phyloP scores from a whole-genome alignment of 1,284 basidiomycete genomes.

The Tilletia indica region DNA sequence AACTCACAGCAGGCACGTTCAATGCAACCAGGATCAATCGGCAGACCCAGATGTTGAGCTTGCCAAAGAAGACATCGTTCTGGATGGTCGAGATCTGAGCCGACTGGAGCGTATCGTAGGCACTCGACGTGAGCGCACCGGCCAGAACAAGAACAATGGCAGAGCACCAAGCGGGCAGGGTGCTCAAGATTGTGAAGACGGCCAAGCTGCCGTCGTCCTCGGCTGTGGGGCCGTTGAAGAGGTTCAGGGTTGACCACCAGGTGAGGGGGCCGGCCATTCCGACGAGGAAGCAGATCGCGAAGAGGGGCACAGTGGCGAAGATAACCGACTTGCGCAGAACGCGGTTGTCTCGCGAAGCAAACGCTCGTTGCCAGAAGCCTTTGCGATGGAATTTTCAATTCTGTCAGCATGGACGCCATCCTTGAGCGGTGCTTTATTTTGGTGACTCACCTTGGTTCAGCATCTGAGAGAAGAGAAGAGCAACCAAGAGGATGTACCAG shows the following conservation, averaged over 20 bases:
- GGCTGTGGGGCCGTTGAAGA: slow-evolving; percentile 41
- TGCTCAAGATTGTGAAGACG: slow-evolving; percentile 50
- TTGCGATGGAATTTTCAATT: too few species aligned
- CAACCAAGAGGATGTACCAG: slow-evolving; percentile 54
- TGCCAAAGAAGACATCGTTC: slow-evolving; percentile 54
- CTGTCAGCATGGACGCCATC: too few species aligned
- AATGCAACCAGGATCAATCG: slow-evolving; percentile 45
- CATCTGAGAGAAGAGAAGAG: slow-evolving; percentile 53
- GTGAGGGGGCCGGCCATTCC: slow-evolving; percentile 53
- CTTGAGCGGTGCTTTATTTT: too few species aligned
- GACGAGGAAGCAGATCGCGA: slow-evolving; percentile 53
- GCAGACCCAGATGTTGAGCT: slow-evolving; percentile 55
- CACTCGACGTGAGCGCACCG: slow-evolving; percentile 51
- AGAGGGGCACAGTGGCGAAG: slow-evolving; percentile 49
- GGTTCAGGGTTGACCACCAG: slow-evolving; percentile 39
- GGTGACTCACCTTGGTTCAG: slow-evolving; percentile 49
- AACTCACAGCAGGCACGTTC: slow-evolving; percentile 44
- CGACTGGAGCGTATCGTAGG: slow-evolving; percentile 56
- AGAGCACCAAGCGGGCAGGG: slow-evolving; percentile 53
- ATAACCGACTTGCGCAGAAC: slow-evolving; percentile 48
- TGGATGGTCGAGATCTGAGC: slow-evolving; percentile 55
- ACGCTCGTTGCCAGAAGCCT: slow-evolving; percentile 54
- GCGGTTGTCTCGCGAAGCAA: slow-evolving; percentile 51
- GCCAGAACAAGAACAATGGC: slow-evolving; percentile 52
- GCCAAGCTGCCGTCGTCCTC: slow-evolving; percentile 49